A percentile compares a stretch with the other conserved stretches of the same genome.
These are phyloP conservation scores for Fragaria nilgerrensis DNA, from an alignment of 306 rosid genomes.

Conservation along the genomic window DNA sequence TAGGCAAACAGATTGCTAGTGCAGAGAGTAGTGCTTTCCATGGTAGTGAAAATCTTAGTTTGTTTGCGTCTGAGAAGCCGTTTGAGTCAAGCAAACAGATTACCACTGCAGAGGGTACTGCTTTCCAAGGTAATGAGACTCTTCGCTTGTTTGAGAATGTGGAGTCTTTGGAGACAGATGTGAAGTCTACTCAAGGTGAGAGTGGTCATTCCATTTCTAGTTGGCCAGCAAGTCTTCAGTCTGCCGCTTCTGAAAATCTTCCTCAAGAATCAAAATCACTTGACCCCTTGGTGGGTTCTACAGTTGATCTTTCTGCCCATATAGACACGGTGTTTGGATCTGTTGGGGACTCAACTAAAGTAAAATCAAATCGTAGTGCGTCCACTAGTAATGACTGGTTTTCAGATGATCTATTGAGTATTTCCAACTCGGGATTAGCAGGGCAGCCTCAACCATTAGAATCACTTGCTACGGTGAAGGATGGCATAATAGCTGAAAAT, in stretches of 20 bases:
- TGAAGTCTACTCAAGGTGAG: slow-evolving; percentile 37
- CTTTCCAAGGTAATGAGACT: slow-evolving; percentile 36
- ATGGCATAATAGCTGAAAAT: slow-evolving; percentile 30
- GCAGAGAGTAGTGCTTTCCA: slow-evolving; percentile 28
- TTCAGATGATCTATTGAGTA: slow-evolving; percentile 50
- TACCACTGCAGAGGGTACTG: slow-evolving; percentile 16
- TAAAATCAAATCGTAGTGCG: slow-evolving; percentile 30
- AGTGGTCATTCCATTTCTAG: slow-evolving; percentile 52
- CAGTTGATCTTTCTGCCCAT: slow-evolving; percentile 34
- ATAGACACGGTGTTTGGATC: slow-evolving; percentile 43
- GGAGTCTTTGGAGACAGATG: slow-evolving; percentile 32
- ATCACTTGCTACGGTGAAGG: slow-evolving; percentile 27
- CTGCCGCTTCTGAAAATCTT: slow-evolving; percentile 44
- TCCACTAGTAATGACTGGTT: slow-evolving; percentile 49
- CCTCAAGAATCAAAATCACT: slow-evolving; percentile 38
- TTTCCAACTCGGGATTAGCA: slow-evolving; percentile 36
- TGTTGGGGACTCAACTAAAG: slow-evolving; percentile 34
- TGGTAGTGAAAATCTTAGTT: slow-evolving; percentile 41
- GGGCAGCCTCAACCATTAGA: slow-evolving; percentile 44
- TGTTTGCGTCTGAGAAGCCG: slow-evolving; percentile 32
- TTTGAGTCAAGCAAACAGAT: slow-evolving; percentile 26
- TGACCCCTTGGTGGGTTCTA: slow-evolving; percentile 43
- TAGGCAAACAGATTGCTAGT: slow-evolving; percentile 19
- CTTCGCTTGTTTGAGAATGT: slow-evolving; percentile 63
- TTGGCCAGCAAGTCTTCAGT: slow-evolving; percentile 72